Evolutionary conservation across 2,329 filamentous ascomycete genomes (phyloP).

Genomic region (Exophiala calicioides): DNA sequence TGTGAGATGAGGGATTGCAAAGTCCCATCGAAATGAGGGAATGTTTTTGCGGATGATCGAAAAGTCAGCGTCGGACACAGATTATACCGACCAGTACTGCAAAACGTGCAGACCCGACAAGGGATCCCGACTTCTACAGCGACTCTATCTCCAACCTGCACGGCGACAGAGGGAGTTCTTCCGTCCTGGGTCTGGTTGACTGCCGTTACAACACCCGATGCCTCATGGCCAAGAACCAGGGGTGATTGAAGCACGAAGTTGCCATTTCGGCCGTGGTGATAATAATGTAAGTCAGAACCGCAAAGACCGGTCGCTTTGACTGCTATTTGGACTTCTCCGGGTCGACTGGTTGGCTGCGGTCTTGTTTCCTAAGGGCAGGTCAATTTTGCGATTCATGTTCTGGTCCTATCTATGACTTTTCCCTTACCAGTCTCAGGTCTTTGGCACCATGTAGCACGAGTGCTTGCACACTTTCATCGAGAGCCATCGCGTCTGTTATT

Average conservation of each 20-base stretch:
- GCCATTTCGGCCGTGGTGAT: constrained; percentile 81
- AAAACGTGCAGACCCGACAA: constrained; percentile 65
- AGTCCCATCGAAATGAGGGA: constrained; percentile 65
- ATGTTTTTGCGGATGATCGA: constrained; percentile 60
- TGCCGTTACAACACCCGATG: constrained; percentile 74
- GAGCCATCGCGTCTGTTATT: constrained; percentile 14
- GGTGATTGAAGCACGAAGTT: constrained; percentile 80
- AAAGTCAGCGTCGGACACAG: constrained; percentile 62
- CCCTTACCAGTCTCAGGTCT: constrained; percentile 59
- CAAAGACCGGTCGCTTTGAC: constrained; percentile 69
- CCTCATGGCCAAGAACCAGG: constrained; percentile 77
- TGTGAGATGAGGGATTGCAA: constrained; percentile 64
- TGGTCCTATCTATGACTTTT: neutral
- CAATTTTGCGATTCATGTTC: constrained; percentile 1
- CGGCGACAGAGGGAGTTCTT: constrained; percentile 9
- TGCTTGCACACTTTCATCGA: constrained; percentile 33
- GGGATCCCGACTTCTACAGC: constrained; percentile 91
- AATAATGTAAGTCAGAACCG: constrained; percentile 79
- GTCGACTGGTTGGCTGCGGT: constrained; percentile 47
- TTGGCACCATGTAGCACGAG: constrained; percentile 63
- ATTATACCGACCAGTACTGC: constrained; percentile 60
- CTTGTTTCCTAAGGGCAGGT: constrained; percentile 55
- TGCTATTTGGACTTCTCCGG: constrained; percentile 63
- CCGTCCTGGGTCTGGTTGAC: constrained; percentile 45
- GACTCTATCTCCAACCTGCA: constrained; percentile 72